Evolutionary conservation across 2,329 filamentous ascomycete genomes (phyloP).

Genomic region (Hirsutella minnesotensis): DNA sequence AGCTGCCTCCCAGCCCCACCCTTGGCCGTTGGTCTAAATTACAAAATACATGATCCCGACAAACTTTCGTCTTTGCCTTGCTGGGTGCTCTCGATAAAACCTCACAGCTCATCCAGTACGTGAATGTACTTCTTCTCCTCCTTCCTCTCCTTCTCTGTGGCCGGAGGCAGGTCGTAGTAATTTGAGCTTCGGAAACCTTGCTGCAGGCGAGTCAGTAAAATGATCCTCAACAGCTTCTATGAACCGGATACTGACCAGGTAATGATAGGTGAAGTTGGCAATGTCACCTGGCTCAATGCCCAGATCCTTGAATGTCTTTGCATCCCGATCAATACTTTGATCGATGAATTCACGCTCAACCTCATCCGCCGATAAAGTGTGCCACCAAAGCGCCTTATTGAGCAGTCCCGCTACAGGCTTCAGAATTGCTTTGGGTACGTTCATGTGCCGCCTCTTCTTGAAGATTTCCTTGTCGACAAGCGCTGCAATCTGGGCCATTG

Average conservation of each 20-base stretch:
- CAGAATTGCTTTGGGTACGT: conserved; percentile 70
- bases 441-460: conserved; percentile 82
- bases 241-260: conserved; percentile 55
- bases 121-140: conserved; percentile 97
- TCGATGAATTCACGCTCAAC: conserved; percentile 89
- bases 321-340: conserved; percentile 77
- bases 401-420: conserved; percentile 64
- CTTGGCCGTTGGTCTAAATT: too few species aligned
- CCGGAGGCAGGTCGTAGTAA: conserved; percentile 87
- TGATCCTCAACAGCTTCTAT: not conserved
- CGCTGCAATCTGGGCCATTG: conserved; percentile 72
- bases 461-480: conserved; percentile 87
- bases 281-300: conserved; percentile 83
- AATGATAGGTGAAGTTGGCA: conserved; percentile 80
- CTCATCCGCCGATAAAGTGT: conserved; percentile 68
- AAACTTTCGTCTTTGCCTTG: too few species aligned
- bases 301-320: conserved; percentile 93
- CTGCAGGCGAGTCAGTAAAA: conserved; percentile 32
- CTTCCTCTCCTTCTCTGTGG: conserved; percentile 85
- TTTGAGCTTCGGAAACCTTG: conserved; percentile 81
- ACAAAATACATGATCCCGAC: too few species aligned
- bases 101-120: conserved; percentile 71
- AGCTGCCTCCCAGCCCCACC: too few species aligned
- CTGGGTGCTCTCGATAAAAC: too few species aligned
- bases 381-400: conserved; percentile 86